Evolutionary conservation across 805 yeast species (phyloP).

Genomic region (Starmerella sirachaensis): DNA sequence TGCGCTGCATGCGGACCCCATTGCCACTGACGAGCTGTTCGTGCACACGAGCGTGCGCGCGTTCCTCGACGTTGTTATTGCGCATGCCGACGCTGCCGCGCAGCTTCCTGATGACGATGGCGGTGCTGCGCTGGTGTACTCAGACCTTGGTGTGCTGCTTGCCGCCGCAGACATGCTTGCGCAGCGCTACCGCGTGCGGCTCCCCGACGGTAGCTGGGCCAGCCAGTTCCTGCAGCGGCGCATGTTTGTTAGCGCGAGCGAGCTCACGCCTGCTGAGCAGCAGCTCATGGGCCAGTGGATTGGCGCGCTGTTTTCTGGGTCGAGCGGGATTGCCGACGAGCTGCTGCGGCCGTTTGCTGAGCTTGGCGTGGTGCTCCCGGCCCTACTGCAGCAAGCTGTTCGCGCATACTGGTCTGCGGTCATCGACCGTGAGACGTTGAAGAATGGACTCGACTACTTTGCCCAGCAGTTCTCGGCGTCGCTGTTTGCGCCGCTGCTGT

Average conservation of each 20-base stretch:
- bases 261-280: slow-evolving; percentile 17
- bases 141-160: slow-evolving; percentile 12
- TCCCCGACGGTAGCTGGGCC: slow-evolving; percentile 6
- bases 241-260: slow-evolving; percentile 3
- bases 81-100: slow-evolving; percentile 26
- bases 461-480: slow-evolving; percentile 63
- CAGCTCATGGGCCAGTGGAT: slow-evolving; percentile 57
- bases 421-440: slow-evolving; percentile 47
- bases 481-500: slow-evolving; percentile 40
- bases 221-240: neutral
- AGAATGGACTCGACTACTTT: slow-evolving; percentile 77
- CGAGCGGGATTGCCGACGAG: slow-evolving; percentile 57
- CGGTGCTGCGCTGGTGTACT: slow-evolving; percentile 12
- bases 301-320: slow-evolving; percentile 63
- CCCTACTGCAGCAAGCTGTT: slow-evolving; percentile 60
- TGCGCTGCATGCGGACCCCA: slow-evolving; percentile 36
- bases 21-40: slow-evolving; percentile 35
- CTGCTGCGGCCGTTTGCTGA: slow-evolving; percentile 58
- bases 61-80: slow-evolving; percentile 36
- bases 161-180: slow-evolving; percentile 2
- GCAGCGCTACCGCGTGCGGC: slow-evolving; percentile 3
- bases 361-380: slow-evolving; percentile 50
- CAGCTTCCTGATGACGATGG: slow-evolving; percentile 13
- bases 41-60: slow-evolving; percentile 36
- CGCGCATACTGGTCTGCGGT: slow-evolving; percentile 44